These are phyloP conservation scores for Penicillium roqueforti DNA, from an alignment of 495 filamentous ascomycete species.

Conservation along the genomic window DNA sequence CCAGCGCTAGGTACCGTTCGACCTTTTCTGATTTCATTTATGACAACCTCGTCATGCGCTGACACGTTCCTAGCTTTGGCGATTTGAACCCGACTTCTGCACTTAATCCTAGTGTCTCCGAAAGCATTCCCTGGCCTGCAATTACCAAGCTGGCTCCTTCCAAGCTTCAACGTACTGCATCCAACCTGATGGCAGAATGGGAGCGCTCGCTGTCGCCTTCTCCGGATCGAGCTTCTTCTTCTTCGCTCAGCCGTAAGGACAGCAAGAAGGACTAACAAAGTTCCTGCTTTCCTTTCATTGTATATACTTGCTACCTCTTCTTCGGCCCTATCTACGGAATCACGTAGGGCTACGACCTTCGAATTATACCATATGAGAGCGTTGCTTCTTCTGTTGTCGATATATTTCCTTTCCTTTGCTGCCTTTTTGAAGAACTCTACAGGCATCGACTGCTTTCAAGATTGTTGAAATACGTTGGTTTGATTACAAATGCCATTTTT, in stretches of 20 bases:
- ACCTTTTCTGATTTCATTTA: constrained; percentile 35
- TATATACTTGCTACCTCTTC: constrained; percentile 24
- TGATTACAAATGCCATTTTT: not conserved
- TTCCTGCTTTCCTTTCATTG: constrained; percentile 13
- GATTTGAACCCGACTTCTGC: constrained; percentile 37
- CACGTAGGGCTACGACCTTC: constrained; percentile 39
- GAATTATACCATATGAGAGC: constrained; percentile 28
- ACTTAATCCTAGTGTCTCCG: constrained; percentile 34
- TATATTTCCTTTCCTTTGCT: constrained; percentile 13
- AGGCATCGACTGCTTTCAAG: not conserved
- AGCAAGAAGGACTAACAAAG: constrained; percentile 36
- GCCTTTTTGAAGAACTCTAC: constrained; percentile 7
- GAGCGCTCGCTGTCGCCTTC: constrained; percentile 50
- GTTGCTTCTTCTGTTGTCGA: constrained; percentile 24
- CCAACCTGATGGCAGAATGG: constrained; percentile 75
- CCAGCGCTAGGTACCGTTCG: constrained; percentile 50
- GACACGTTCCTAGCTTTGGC: constrained; percentile 36
- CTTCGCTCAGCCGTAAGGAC: constrained; percentile 26
- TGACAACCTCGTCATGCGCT: constrained; percentile 33
- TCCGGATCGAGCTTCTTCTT: constrained; percentile 26
- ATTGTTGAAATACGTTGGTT: constrained; percentile 4
- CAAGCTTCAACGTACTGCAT: constrained; percentile 65
- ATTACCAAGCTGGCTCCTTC: constrained; percentile 61
- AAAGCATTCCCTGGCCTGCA: constrained; percentile 66
- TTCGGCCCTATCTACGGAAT: constrained; percentile 26